Percentiles rank a stretch among this genome's conserved stretches.
phyloP scores from a whole-genome alignment of 73 alveolate species.

The Paramecium bursaria region DNA sequence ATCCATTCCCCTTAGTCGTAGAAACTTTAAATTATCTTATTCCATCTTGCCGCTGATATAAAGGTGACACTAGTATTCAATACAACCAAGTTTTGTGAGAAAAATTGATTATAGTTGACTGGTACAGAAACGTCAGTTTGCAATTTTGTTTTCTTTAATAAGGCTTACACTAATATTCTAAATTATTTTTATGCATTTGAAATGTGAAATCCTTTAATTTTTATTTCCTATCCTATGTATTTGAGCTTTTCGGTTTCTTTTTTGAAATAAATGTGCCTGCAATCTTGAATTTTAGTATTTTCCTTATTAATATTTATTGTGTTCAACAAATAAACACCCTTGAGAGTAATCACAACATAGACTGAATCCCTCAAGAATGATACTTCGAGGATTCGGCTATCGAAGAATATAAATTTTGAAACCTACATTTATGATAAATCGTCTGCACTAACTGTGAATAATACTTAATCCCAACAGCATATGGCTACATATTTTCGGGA shows the following conservation, averaged over 20 bases:
- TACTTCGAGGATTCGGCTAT: slow-evolving; percentile 1
- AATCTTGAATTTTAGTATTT: background rate
- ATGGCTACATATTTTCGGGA: background rate
- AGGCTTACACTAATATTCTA: background rate
- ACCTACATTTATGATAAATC: background rate
- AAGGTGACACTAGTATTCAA: background rate
- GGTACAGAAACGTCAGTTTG: background rate
- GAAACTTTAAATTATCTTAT: background rate
- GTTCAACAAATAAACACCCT: slow-evolving; percentile 13
- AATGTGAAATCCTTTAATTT: background rate
- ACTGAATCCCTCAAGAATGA: background rate
- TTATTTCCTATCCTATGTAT: background rate
- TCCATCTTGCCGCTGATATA: background rate
- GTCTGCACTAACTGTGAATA: background rate
- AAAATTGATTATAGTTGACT: background rate
- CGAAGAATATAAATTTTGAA: slow-evolving; percentile 2
- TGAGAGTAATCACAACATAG: background rate
- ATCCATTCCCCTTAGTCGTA: slow-evolving; percentile 16
- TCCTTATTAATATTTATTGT: slow-evolving; percentile 18
- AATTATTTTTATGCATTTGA: background rate
- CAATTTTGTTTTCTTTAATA: background rate
- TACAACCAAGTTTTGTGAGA: too few species aligned
- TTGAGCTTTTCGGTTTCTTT: background rate
- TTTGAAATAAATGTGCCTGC: background rate
- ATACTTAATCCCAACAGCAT: slow-evolving; percentile 18